Base-by-base conservation (phyloP, 495 filamentous ascomycete genomes). In the Parathielavia hyrcaniae region DNA sequence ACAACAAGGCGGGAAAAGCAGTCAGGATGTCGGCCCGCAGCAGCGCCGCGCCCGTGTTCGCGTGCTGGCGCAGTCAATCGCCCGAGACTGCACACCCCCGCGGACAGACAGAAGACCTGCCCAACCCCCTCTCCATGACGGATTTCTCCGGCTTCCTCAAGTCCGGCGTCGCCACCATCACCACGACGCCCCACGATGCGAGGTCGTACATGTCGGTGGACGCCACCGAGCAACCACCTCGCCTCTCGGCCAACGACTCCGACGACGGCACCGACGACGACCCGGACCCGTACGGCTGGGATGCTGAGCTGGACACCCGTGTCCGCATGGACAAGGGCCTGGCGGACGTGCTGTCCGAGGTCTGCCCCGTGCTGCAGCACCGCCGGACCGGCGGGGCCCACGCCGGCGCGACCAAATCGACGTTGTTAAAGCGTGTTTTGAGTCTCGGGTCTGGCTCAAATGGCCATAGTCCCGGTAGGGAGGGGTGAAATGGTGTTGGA, bases 241-340 rank as follows among this genome's bases (percentile, higher is more conserved):
- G 10, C 19, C 22, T 46, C 26, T 13, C 38, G 20, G 17, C 46
- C n/a, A 67, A 67, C 19, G 45, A 49, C 26, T 2, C 1, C 35
- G 35, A 38, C 13, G 35, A 14, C 35, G 35, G 65, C 2, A 14
- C 53, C 39, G 34, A 50, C 22, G 40, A 23, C 2, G 67, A 66
- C 10, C 67, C 73, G 19, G 76, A 79, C 57, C 59, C 66, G 8
- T 79, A 79, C 38, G 76, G 76, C n/a, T 79, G 76, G 76, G 75
- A 79, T 49, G 74, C 71, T 13, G 74, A 74, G 64, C 65, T 75
- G 7, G 63, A 63, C 46, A 64, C 58, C 48, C 60, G 53, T 46
- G n/a, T 55, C 41, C 10, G 44, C 13, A 20, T 40, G 40, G 48
- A 32, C 9, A 6, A 36, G 32, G 44, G 22, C 44, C 8, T 9